A percentile compares a stretch with the other conserved stretches of the same genome.
Conservation (phyloP, 2,329 filamentous ascomycete genomes). For the Cladosporium sp. region DNA sequence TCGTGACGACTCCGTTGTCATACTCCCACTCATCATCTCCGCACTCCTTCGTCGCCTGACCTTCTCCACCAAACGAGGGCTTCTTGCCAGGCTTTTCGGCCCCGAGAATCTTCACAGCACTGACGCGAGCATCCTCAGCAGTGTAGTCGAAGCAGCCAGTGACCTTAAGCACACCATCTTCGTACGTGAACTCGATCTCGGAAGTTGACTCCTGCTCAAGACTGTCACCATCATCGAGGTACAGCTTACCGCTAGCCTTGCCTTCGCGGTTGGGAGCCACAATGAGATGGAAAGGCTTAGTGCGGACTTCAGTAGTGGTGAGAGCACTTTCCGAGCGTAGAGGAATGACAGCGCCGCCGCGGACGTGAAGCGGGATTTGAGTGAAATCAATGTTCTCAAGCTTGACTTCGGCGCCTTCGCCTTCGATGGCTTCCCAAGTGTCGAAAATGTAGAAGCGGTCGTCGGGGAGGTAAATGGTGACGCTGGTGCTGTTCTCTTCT, state of each 20-base stretch:
- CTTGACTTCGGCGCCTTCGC: conserved; percentile 41
- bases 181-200: conserved; percentile 55
- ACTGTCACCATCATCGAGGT: conserved; percentile 70
- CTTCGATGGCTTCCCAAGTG: conserved; percentile 42
- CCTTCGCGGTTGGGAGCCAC: conserved; percentile 60
- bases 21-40: neutral
- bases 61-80: neutral
- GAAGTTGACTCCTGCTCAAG: conserved; percentile 53
- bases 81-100: neutral
- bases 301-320: conserved; percentile 58
- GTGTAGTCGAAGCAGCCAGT: conserved; percentile 52
- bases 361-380: conserved; percentile 59
- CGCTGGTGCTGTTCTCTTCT: conserved; percentile 44
- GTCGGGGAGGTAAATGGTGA: conserved; percentile 51
- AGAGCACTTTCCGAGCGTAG: conserved; percentile 50
- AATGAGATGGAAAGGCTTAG: conserved; percentile 63
- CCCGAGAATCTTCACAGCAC: conserved; percentile 51
- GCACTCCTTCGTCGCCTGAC: conserved; percentile 1
- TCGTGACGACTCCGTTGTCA: conserved; percentile 2
- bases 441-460: conserved; percentile 56
- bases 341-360: conserved; percentile 60
- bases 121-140: conserved; percentile 28
- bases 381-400: conserved; percentile 41
- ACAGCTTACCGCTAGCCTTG: conserved; percentile 60
- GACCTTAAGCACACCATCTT: conserved; percentile 38